Evolutionary conservation across 306 rosid genomes (phyloP).

Genomic region (Mimosa bimucronata): DNA sequence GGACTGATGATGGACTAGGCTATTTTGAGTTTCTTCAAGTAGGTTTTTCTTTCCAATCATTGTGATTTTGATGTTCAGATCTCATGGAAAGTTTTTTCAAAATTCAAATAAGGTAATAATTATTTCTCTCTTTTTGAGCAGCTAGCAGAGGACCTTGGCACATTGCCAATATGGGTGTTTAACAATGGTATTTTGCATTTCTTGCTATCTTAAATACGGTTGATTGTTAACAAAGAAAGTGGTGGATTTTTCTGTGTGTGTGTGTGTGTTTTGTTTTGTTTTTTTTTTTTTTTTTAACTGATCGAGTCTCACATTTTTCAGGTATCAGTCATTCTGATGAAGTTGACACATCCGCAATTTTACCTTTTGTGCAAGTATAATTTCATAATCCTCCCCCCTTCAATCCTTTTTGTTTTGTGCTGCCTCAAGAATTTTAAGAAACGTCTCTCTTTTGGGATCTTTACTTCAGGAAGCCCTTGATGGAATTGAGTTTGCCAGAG

Average conservation of each 20-base stretch:
- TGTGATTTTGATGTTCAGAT: constrained; percentile 28
- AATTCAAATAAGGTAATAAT: neutral
- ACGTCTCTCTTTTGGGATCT: constrained; percentile 12
- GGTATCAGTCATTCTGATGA: constrained; percentile 89
- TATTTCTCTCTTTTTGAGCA: constrained; percentile 43
- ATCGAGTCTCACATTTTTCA: constrained; percentile 42
- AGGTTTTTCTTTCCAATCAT: constrained; percentile 34
- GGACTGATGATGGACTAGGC: constrained; percentile 99
- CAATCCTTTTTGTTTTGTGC: neutral
- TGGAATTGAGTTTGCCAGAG: constrained; percentile 88
- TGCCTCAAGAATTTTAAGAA: neutral
- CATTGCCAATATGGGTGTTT: constrained; percentile 92
- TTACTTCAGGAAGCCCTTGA: constrained; percentile 82
- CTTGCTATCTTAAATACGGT: constrained; percentile 5
- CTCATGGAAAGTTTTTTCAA: neutral
- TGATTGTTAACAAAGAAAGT: neutral
- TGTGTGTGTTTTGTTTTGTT: too few species aligned
- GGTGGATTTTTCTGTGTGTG: constrained; percentile 12
- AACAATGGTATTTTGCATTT: constrained; percentile 73
- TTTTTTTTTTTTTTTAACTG: constrained; percentile 35
- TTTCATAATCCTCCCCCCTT: neutral
- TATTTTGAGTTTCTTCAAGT: constrained; percentile 95
- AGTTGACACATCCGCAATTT: constrained; percentile 57
- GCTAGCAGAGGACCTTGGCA: constrained; percentile 86
- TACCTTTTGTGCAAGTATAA: constrained; percentile 77